These are phyloP conservation scores for Lathyrus sativus DNA, from an alignment of 306 rosid species.

Conservation along the genomic window DNA sequence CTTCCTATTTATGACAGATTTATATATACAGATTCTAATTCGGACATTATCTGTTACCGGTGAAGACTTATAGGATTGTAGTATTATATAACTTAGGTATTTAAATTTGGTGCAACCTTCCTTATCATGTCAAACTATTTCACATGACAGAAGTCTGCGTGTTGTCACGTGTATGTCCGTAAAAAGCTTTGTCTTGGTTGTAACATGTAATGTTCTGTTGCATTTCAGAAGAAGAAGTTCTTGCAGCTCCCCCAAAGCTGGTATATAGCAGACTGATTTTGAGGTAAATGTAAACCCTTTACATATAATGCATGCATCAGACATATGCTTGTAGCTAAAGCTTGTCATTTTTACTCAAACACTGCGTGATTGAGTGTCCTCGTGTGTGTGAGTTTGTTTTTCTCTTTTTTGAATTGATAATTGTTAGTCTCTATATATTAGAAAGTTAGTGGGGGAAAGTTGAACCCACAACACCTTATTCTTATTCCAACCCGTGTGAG, in stretches of 20 bases:
- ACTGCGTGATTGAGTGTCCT: constrained; percentile 20
- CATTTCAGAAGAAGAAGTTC: constrained; percentile 81
- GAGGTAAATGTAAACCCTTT: constrained; percentile 51
- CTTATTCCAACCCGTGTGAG: constrained; percentile 8
- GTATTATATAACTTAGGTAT: constrained; percentile 2
- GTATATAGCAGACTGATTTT: constrained; percentile 86
- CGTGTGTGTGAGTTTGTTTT: constrained; percentile 5
- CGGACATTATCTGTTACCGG: constrained; percentile 9
- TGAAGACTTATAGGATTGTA: neutral
- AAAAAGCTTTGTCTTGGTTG: constrained; percentile 17
- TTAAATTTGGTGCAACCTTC: constrained; percentile 19
- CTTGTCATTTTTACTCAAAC: neutral
- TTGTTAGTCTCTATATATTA: neutral
- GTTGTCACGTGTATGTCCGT: constrained; percentile 16
- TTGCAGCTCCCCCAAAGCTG: constrained; percentile 90
- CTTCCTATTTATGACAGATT: constrained; percentile 13
- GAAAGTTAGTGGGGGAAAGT: neutral
- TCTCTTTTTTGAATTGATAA: neutral
- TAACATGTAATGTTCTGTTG: constrained; percentile 39
- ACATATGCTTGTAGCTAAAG: too few relatives aligned
- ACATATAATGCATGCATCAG: constrained; percentile 15
- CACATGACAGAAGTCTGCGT: neutral
- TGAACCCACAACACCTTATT: neutral
- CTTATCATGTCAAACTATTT: constrained; percentile 9
- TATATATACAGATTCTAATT: constrained; percentile 4